Evolutionary conservation across 805 yeast species (phyloP).

Genomic region (Kodamaea nitidulidarum): DNA sequence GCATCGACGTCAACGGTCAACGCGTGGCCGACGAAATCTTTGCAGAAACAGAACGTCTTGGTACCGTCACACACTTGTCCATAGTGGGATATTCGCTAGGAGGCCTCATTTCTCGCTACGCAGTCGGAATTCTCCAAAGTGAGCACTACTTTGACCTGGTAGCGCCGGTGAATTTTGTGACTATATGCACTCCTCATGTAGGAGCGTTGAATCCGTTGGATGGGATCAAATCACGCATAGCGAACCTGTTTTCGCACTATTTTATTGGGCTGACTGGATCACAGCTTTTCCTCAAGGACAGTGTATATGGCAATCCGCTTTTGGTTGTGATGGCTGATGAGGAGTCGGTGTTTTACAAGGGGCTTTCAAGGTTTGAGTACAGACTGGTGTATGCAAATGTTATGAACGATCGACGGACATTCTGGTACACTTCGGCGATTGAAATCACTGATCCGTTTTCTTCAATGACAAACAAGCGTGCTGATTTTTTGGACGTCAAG

Average conservation of each 20-base stretch:
- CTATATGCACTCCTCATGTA: constrained; percentile 58
- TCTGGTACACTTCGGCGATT: constrained; percentile 81
- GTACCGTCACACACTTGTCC: constrained; percentile 59
- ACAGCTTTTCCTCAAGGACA: constrained; percentile 63
- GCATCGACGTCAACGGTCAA: constrained; percentile 79
- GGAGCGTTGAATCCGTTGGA: constrained; percentile 53
- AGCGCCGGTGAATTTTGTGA: constrained; percentile 54
- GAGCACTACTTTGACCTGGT: constrained; percentile 50
- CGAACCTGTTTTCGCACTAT: constrained; percentile 61
- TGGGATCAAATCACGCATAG: constrained; percentile 37
- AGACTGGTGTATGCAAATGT: constrained; percentile 68
- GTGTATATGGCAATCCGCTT: constrained; percentile 42
- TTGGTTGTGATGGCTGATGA: constrained; percentile 63
- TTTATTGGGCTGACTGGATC: constrained; percentile 68
- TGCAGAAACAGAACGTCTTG: constrained; percentile 16
- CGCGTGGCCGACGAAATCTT: constrained; percentile 66
- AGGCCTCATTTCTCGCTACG: constrained; percentile 77
- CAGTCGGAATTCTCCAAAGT: constrained; percentile 64
- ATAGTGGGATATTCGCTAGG: constrained; percentile 88
- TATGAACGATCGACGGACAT: constrained; percentile 73
- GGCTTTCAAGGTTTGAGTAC: constrained; percentile 49
- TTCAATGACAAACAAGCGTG: constrained; percentile 42
- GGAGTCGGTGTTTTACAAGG: constrained; percentile 55
- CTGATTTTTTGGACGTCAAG: constrained; percentile 35
- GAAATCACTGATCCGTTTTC: constrained; percentile 58